Percentiles rank a stretch among this genome's conserved stretches.
phyloP scores from a whole-genome alignment of 495 filamentous ascomycete genomes.

The Beverwykella pulmonaria region DNA sequence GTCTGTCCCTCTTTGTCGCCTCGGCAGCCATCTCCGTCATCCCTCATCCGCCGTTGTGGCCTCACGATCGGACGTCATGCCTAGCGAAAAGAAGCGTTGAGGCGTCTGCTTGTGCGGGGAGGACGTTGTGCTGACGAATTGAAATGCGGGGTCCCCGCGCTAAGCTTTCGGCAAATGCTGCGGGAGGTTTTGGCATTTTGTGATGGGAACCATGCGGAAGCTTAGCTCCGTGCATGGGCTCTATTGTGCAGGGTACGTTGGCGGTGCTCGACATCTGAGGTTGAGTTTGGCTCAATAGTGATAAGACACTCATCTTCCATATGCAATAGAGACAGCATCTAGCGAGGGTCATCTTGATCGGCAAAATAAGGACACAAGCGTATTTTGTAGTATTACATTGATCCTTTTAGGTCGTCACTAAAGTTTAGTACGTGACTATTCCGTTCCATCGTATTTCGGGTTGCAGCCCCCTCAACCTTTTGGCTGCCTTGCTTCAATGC shows the following conservation, averaged over 20 bases:
- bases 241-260: background rate
- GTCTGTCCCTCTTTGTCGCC: background rate
- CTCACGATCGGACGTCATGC: background rate
- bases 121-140: background rate
- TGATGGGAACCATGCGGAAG: background rate
- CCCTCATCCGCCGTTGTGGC: background rate
- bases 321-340: too few relatives aligned
- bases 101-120: slow-evolving; percentile 4
- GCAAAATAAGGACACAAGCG: too few relatives aligned
- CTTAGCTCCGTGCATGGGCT: background rate
- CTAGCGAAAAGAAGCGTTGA: background rate
- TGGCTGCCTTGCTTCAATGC: background rate
- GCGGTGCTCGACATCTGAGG: background rate
- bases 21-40: background rate
- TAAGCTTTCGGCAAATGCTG: slow-evolving; percentile 13
- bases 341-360: too few relatives aligned
- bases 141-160: background rate
- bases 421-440: too few relatives aligned
- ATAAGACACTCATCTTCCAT: too few relatives aligned
- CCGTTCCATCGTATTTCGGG: too few relatives aligned
- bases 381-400: too few relatives aligned
- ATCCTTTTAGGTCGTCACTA: too few relatives aligned
- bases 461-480: background rate
- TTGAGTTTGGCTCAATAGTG: too few relatives aligned
- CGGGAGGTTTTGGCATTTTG: background rate